A percentile compares a stretch with the other conserved stretches of the same genome.
Conservation (phyloP, 345 rosid genomes). For the Turritis glabra region DNA sequence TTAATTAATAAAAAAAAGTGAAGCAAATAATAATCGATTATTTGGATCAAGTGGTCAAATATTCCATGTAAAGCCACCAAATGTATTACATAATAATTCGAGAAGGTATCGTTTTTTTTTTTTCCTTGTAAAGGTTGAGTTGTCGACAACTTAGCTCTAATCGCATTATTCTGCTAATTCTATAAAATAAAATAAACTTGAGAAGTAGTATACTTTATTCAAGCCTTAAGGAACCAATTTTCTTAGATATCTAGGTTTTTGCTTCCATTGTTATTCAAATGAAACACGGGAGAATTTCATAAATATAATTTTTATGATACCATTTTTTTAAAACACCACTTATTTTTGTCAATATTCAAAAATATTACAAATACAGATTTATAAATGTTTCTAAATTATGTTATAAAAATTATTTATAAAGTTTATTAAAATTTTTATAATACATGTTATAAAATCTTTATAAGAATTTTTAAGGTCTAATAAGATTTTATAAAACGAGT, state of each 20-base stretch:
- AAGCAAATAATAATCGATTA: not conserved
- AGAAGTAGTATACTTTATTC: not conserved
- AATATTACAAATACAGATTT: no score
- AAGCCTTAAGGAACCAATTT: not conserved
- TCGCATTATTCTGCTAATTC: not conserved
- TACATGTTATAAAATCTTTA: no score
- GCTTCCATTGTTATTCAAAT: not conserved
- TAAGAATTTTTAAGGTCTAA: no score
- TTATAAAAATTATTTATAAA: no score
- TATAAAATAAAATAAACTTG: not conserved
- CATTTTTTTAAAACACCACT: no score
- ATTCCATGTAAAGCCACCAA: slow-evolving; percentile 19
- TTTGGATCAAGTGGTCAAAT: slow-evolving; percentile 25
- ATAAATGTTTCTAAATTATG: no score
- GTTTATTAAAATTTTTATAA: no score
- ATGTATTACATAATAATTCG: not conserved
- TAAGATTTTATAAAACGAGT: no score
- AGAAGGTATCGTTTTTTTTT: not conserved
- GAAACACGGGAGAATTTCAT: no score
- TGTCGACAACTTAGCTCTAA: not conserved
- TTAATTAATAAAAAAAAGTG: not conserved
- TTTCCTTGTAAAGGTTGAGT: not conserved
- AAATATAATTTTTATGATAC: no score
- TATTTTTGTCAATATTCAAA: no score
- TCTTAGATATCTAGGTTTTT: not conserved